Evolutionary conservation across 1,139 yeast species (phyloP).

Genomic region (Magnusiomyces magnusii): DNA sequence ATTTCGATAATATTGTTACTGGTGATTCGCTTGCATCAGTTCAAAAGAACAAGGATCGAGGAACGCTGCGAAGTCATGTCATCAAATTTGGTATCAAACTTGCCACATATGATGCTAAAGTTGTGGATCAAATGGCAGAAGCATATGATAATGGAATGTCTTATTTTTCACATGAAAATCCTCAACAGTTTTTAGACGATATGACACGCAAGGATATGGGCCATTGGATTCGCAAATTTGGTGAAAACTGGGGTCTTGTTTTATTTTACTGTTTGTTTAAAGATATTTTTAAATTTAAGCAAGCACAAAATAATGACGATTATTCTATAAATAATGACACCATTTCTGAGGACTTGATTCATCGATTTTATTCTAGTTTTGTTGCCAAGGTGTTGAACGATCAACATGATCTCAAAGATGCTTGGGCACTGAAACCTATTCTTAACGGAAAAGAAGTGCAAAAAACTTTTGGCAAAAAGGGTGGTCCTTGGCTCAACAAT

Average conservation of each 20-base stretch:
- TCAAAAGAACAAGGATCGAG: slow-evolving; percentile 37
- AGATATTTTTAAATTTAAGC: slow-evolving; percentile 10
- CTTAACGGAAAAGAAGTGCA: slow-evolving; percentile 54
- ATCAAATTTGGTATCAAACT: slow-evolving; percentile 65
- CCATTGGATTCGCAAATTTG: slow-evolving; percentile 46
- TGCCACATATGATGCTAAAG: slow-evolving; percentile 50
- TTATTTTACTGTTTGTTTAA: slow-evolving; percentile 25
- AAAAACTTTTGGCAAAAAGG: slow-evolving; percentile 45
- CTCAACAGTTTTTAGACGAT: slow-evolving; percentile 15
- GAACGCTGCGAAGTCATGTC: slow-evolving; percentile 26
- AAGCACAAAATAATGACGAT: background rate
- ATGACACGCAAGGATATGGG: slow-evolving; percentile 54
- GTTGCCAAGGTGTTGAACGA: slow-evolving; percentile 18
- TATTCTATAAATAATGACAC: too few species aligned
- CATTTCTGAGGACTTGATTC: background rate
- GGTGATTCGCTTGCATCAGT: slow-evolving; percentile 21
- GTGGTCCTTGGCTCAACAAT: slow-evolving; percentile 78
- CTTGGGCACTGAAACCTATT: slow-evolving; percentile 33
- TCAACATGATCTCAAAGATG: slow-evolving; percentile 23
- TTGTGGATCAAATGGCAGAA: slow-evolving; percentile 38
- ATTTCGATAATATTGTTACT: slow-evolving; percentile 38
- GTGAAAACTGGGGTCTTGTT: slow-evolving; percentile 45
- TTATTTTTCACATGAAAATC: background rate
- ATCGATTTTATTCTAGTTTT: slow-evolving; percentile 17
- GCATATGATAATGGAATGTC: slow-evolving; percentile 1